These are phyloP conservation scores for Phytophthora fragariae DNA, from an alignment of 352 stramenopile species.

Conservation along the genomic window DNA sequence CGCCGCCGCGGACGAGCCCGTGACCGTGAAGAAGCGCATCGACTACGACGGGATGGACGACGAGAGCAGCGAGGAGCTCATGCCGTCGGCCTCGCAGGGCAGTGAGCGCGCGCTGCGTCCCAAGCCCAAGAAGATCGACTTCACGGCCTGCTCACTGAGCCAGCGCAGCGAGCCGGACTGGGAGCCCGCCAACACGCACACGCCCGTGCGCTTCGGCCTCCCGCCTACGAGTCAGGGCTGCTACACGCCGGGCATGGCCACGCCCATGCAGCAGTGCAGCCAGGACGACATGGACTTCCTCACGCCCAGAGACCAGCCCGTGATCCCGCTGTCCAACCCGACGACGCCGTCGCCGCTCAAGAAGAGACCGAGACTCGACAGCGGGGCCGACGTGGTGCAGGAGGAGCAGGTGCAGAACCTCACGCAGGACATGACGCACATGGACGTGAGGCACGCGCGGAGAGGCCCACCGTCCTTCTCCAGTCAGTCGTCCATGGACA, in stretches of 20 bases:
- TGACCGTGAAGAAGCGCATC: constrained; percentile 72
- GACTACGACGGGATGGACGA: constrained; percentile 73
- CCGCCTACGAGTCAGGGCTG: constrained; percentile 47
- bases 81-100: constrained; percentile 29
- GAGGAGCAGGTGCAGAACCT: constrained; percentile 77
- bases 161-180: constrained; percentile 77
- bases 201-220: constrained; percentile 36
- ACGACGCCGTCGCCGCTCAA: constrained; percentile 86
- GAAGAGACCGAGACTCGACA: constrained; percentile 65
- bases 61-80: constrained; percentile 59
- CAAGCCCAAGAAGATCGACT: constrained; percentile 84
- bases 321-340: constrained; percentile 83
- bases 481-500: constrained; percentile 59
- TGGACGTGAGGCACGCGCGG: constrained; percentile 57
- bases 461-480: constrained; percentile 56
- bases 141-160: constrained; percentile 59
- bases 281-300: constrained; percentile 90
- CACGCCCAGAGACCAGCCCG: constrained; percentile 83
- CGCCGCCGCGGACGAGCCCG: constrained; percentile 35
- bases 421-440: constrained; percentile 80
- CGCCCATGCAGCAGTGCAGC: constrained; percentile 77
- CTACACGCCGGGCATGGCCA: constrained; percentile 37
- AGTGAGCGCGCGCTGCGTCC: constrained; percentile 6
- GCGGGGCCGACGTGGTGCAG: constrained; percentile 46
- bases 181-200: constrained; percentile 46